Conservation (phyloP, 2,329 filamentous ascomycete species). For the Aureobasidium sp. region DNA sequence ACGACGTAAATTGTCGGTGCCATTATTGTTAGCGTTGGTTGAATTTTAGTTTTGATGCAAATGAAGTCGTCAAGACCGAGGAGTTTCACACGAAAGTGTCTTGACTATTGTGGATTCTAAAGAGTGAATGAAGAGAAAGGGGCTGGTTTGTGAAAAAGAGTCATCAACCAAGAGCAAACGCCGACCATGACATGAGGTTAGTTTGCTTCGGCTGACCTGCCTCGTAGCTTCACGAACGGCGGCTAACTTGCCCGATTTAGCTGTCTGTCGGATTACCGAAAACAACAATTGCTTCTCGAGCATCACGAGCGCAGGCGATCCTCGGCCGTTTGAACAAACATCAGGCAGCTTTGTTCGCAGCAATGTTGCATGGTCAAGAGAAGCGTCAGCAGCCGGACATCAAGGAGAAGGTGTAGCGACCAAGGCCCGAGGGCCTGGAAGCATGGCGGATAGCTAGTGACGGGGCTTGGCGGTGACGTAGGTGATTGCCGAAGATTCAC, state of each 20-base stretch:
- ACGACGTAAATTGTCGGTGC: conserved; percentile 56
- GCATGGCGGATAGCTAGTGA: not conserved
- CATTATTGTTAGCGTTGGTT: conserved; percentile 18
- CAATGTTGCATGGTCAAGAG: not conserved
- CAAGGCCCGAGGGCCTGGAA: not conserved
- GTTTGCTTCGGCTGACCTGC: conserved; percentile 3
- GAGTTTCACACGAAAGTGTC: not conserved
- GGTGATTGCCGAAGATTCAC: conserved; percentile 7
- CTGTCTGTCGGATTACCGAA: not conserved
- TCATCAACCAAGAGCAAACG: not conserved
- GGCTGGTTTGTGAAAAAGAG: not conserved
- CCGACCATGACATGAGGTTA: conserved; percentile 1
- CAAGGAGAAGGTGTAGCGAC: not conserved
- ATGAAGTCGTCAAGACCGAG: not conserved
- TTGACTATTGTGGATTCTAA: not conserved
- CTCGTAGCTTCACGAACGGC: not conserved
- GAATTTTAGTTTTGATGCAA: not conserved
- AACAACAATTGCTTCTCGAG: not conserved
- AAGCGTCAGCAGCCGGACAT: not conserved
- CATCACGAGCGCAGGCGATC: not conserved
- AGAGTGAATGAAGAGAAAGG: not conserved
- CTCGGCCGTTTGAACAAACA: not conserved
- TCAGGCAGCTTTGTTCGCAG: no score
- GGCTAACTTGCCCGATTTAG: not conserved
- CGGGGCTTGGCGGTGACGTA: conserved; percentile 13